A percentile compares a stretch with the other conserved stretches of the same genome.
Conservation (phyloP, 257 asterid genomes). For the Nemophila menziesii region DNA sequence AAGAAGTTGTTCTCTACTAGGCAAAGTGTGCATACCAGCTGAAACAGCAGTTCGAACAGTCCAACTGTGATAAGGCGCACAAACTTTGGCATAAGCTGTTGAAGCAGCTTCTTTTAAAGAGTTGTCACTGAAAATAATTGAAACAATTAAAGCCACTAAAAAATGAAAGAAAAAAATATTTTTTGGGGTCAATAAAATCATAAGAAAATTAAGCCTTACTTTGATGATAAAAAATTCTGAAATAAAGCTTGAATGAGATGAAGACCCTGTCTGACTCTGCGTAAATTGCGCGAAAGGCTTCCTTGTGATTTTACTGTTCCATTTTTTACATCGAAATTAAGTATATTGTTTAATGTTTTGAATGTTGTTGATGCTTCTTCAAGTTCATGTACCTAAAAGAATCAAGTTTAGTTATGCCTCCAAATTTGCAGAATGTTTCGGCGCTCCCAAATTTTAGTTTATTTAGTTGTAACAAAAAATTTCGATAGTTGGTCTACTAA, state of each 20-base stretch:
- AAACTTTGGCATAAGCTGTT: constrained; percentile 63
- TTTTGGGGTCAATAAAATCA: not conserved
- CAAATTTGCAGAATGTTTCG: constrained; percentile 5
- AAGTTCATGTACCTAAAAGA: constrained; percentile 63
- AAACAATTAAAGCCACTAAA: not conserved
- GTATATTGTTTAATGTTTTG: constrained; percentile 38
- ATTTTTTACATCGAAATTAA: constrained; percentile 48
- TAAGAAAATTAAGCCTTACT: constrained; percentile 38
- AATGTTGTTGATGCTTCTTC: constrained; percentile 46
- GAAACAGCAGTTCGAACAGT: constrained; percentile 83
- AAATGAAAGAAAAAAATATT: too few species aligned
- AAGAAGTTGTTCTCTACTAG: constrained; percentile 82
- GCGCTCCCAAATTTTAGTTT: not conserved
- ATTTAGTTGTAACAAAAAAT: too few species aligned
- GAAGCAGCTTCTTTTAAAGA: constrained; percentile 77
- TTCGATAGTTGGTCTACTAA: too few species aligned
- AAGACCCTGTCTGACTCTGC: constrained; percentile 96
- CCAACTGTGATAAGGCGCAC: constrained; percentile 94
- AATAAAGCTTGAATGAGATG: constrained; percentile 81
- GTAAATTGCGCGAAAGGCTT: constrained; percentile 84
- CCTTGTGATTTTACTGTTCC: constrained; percentile 65
- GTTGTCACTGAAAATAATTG: constrained; percentile 33
- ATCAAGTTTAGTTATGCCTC: constrained; percentile 2
- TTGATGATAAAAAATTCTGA: constrained; percentile 66
- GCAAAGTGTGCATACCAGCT: constrained; percentile 95